phyloP scores from a whole-genome alignment of 2,329 filamentous ascomycete genomes.

The Phymatotrichopsis omnivora region DNA sequence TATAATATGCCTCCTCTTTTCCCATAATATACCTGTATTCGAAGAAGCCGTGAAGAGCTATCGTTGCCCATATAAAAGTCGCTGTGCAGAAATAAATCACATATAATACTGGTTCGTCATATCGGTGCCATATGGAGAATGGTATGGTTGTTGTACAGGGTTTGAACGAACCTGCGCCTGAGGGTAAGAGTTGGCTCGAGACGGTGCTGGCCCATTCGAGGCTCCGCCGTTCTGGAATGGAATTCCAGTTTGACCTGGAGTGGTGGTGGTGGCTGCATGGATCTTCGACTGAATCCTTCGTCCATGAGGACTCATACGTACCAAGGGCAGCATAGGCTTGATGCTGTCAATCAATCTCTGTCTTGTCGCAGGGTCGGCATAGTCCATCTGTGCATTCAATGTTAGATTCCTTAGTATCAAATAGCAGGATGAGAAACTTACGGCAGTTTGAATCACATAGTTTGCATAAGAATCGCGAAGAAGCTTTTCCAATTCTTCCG shows the following conservation, averaged over 20 bases:
- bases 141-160: constrained; percentile 27
- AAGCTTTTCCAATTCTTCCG: constrained; percentile 73
- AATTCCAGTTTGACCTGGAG: constrained; percentile 8
- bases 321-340: constrained; percentile 70
- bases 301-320: constrained; percentile 86
- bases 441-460: constrained; percentile 92
- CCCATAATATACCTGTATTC: constrained; percentile 14
- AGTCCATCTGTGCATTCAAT: constrained; percentile 49
- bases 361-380: constrained; percentile 63
- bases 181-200: constrained; percentile 26
- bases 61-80: constrained; percentile 24
- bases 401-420: constrained; percentile 16
- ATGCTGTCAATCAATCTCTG: constrained; percentile 70
- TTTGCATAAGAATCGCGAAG: constrained; percentile 91
- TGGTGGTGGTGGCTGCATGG: constrained; percentile 33
- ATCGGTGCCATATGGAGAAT: constrained; percentile 14
- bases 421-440: constrained; percentile 5
- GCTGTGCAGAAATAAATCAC: constrained; percentile 17
- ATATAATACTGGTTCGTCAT: constrained; percentile 18
- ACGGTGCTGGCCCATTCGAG: constrained; percentile 14
- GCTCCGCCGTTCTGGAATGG: constrained; percentile 15
- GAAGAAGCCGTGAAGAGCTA: constrained; percentile 6
- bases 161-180: constrained; percentile 22
- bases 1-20: constrained; percentile 17
- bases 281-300: constrained; percentile 91